A percentile compares a stretch with the other conserved stretches of the same genome.
These are phyloP conservation scores for Coccomyxa sp. DNA, from an alignment of 139 green algal genomes.

Conservation along the genomic window DNA sequence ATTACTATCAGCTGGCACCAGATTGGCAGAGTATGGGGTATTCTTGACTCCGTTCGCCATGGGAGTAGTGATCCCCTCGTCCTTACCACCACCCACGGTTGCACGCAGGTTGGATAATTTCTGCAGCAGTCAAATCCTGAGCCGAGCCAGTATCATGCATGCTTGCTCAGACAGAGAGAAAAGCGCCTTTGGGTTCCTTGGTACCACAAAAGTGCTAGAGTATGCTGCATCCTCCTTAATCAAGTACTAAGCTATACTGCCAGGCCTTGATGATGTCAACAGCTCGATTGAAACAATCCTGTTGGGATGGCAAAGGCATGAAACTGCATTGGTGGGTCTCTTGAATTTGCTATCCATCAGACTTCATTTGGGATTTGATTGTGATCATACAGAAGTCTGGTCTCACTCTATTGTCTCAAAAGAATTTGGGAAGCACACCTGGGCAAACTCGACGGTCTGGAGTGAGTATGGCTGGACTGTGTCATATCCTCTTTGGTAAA, in stretches of 20 bases:
- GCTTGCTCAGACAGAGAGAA: neutral
- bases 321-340: neutral
- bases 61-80: slow-evolving; percentile 2
- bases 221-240: neutral
- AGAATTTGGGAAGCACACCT: neutral
- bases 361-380: neutral
- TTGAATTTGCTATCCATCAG: neutral
- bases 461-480: neutral
- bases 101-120: slow-evolving; percentile 5
- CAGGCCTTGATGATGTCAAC: slow-evolving; percentile 1
- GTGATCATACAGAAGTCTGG: neutral
- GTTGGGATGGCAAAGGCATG: neutral
- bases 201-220: neutral
- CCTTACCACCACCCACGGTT: neutral
- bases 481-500: neutral
- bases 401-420: neutral
- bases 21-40: neutral
- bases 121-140: slow-evolving; percentile 1
- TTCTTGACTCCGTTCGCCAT: neutral
- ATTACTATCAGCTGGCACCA: neutral
- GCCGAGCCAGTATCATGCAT: neutral
- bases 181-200: neutral
- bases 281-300: neutral
- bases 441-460: neutral
- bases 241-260: neutral